Evolutionary conservation across 2,329 filamentous ascomycete genomes (phyloP), one percentile per base, ranked within the genome.

Genomic region (Stemphylium vesicarium): DNA sequence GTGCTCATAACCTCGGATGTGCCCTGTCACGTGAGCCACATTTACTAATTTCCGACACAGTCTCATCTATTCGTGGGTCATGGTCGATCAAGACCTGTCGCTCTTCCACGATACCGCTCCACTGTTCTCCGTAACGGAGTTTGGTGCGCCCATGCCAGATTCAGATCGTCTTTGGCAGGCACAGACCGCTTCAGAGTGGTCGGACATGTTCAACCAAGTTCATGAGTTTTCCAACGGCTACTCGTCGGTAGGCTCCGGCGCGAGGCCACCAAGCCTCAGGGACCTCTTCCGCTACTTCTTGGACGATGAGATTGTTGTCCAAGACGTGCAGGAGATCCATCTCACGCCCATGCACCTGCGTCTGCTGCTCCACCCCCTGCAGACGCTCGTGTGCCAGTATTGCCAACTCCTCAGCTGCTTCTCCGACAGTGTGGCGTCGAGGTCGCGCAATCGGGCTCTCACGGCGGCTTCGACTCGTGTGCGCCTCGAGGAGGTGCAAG

Each of bases 11-110:
- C 42, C 49, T 40, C 53, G 37, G 56, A 48, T 62, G 53, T 45
- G 16, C 44, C 47, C 26, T 44, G 53, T 62, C 62, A 64, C 57
- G 65, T 72, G 65, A 52, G 47, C n/a, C 36, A 39, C 13, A 36
- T 40, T 45, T 51, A 42, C 58, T 68, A 59, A 68, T 22, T 32
- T 38, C 16, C 4, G 18, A 15, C 33, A 4, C 40, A 88, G 88
- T 62, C 78, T 91, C 29, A 84, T 89, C n/a, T 90, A 91, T 74
- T 89, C 88, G 50, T 91, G 88, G 85, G 85, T 88, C 16, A 88
- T 89, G 84, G 82, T 89, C 20, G 88, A 91, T 67, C 88, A 90
- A 65, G 88, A 91, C 46, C 43, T 73, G 3, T 71, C 72, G 3
- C 72, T 45, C 65, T 77, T 58, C 62, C 70, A 80, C 50, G 79